Base-by-base conservation (phyloP, 495 filamentous ascomycete species). In the Annulohypoxylon maeteangense region DNA sequence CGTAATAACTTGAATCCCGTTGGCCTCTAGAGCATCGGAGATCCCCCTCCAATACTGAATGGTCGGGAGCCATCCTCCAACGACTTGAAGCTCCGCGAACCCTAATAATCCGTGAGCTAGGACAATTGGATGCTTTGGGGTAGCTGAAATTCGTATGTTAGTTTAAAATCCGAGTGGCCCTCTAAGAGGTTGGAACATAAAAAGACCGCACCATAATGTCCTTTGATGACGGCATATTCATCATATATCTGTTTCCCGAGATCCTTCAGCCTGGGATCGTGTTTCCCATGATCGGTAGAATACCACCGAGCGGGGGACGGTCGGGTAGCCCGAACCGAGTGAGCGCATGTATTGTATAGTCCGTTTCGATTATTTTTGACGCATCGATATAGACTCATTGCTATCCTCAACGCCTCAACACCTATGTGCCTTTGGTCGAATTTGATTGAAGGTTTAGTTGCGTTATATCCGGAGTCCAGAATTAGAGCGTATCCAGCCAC, bases 21-120 rank as follows among this genome's bases (percentile, higher is more conserved):
- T 90, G 48, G 89, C 86, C 8, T 78, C 81, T 18, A 98, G 81
- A 2, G 91, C 93, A 64, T 95, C 91, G 36, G 86, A 88, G 67
- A 98, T 97, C 0, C 95, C 95, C 34, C 91, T 89, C 95, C 95
- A 98, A 78, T 98, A 98, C 38, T 92, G 88, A 22, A 98, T 88
- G 2, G 90, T 86, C 0, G 93, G 94, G 2, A 97, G 78, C 65
- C 86, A 86, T 44, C 81, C 82, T 11, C 93, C 91, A 7, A 88
- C 90, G 4, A 96, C 80, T 31, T 84, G 89, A 53, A 97, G 81
- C 77, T 97, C 91, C 63, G 93, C 90, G 78, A 99, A 99, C 36
- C 95, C 95, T 38, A 99, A 82, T 31, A 99, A 85, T 42, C 95
- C 95, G 82, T 99, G 95, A 7, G 94, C 93, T 6, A 97, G 89